These are phyloP conservation scores for Thermothielavioides terrestris DNA, from an alignment of 495 filamentous ascomycete species.

Conservation along the genomic window DNA sequence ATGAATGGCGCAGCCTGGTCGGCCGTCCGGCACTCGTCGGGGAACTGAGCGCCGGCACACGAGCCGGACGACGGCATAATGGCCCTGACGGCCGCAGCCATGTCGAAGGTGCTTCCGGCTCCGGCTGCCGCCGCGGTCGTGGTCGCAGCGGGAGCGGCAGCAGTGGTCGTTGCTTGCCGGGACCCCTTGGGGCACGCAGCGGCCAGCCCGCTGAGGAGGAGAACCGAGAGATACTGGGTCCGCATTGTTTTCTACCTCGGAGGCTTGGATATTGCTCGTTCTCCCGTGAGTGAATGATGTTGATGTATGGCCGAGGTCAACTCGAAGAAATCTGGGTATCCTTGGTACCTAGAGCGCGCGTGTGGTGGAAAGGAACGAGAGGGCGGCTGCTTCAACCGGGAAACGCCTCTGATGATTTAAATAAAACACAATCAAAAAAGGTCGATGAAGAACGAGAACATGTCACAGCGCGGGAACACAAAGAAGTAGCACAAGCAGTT, in stretches of 20 bases:
- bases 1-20: constrained; percentile 48
- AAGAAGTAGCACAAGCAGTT: neutral
- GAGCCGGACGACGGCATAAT: constrained; percentile 43
- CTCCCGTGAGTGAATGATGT: neutral
- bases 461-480: neutral
- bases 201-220: constrained; percentile 9
- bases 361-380: neutral
- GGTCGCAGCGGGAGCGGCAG: neutral
- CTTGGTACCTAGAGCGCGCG: too few species aligned
- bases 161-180: neutral
- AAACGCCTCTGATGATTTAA: neutral
- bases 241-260: constrained; percentile 4
- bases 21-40: constrained; percentile 60
- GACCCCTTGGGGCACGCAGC: neutral
- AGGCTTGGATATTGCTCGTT: neutral
- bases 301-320: neutral
- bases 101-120: constrained; percentile 21
- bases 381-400: neutral
- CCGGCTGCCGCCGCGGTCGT: neutral
- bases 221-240: neutral
- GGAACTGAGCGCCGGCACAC: constrained; percentile 36
- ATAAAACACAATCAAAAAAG: neutral
- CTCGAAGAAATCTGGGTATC: too few species aligned
- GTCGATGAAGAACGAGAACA: neutral
- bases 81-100: constrained; percentile 27